Base-by-base conservation (phyloP, 2,329 filamentous ascomycete genomes). In the Alternaria novae-zelandiae region DNA sequence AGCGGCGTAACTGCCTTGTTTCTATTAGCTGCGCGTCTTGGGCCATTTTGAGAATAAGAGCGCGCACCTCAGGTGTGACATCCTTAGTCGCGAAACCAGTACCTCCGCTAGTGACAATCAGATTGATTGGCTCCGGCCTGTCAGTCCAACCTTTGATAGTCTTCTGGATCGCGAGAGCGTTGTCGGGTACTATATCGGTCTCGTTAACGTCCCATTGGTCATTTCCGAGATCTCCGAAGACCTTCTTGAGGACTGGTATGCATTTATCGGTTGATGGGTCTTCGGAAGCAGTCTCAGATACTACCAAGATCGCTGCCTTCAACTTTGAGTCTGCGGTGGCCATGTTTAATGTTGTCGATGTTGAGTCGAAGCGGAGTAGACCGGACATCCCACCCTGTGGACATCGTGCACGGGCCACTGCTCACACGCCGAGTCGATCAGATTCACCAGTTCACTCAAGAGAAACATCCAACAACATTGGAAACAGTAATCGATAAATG, bases 71-170 rank as follows among this genome's bases (percentile, higher is more conserved):
- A 3, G 96, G 96, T 0, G 96, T 99, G 45, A 87, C 85, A 82
- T 99, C 96, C 59, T 90, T 88, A 11, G 89, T 84, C 8, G 96
- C 91, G 80, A 99, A 99, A 0, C 96, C 96, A 2, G 96, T 99
- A 3, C 96, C 96, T 21, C 96, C 96, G 7, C 93, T 97, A 0
- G 94, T 95, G 50, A 97, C 80, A 63, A 99, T 87, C 61, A 98
- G 81, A 79, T 97, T 95, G 54, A 90, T 79, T 5, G 84, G 68
- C 5, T 76, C 79, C 51, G 85, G 85, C 6, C 86, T 72, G 79
- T 97, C 94, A 0, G 91, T 85, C 92, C 93, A 97, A 11, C 83
- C 76, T 64, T 84, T 88, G 54, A 99, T 86, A 54, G 89, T 86
- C 15, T 85, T 85, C 75, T 97, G 93, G 60, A 99, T 97, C 20